A percentile compares a stretch with the other conserved stretches of the same genome.
Evolutionary conservation across 306 rosid species (phyloP).

Genomic region (Cyclanthera cordifolia): DNA sequence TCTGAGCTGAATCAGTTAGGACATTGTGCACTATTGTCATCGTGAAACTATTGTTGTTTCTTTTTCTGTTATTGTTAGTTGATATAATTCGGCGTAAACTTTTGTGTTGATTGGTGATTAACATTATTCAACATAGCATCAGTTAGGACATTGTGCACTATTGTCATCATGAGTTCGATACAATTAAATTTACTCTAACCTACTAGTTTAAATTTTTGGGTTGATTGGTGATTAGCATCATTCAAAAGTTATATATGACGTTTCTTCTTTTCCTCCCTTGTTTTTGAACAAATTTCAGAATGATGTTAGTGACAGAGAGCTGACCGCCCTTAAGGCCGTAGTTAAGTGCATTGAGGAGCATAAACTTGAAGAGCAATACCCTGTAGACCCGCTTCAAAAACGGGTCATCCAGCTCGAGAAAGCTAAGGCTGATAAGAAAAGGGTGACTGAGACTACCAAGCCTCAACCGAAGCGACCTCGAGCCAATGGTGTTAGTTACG

Average conservation of each 20-base stretch:
- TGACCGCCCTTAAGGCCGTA: conserved; percentile 70
- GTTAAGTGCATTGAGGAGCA: conserved; percentile 85
- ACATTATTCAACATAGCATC: too few species aligned
- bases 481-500: conserved; percentile 56
- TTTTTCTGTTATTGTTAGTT: not conserved
- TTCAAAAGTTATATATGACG: too few species aligned
- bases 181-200: too few species aligned
- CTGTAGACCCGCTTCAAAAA: conserved; percentile 74
- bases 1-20: not conserved
- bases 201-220: too few species aligned
- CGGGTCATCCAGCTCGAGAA: conserved; percentile 64
- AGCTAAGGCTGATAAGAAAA: conserved; percentile 91
- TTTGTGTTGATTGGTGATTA: too few species aligned
- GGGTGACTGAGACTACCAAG: conserved; percentile 72
- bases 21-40: not conserved
- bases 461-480: conserved; percentile 99
- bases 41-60: not conserved
- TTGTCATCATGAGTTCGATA: not conserved
- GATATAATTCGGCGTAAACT: too few species aligned
- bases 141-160: not conserved
- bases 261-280: conserved; percentile 7
- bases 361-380: conserved; percentile 75
- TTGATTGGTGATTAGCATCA: too few species aligned
- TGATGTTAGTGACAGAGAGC: conserved; percentile 83
- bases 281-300: conserved; percentile 34